Evolutionary conservation across 352 stramenopile species (phyloP).

Genomic region (Aphanomyces astaci): DNA sequence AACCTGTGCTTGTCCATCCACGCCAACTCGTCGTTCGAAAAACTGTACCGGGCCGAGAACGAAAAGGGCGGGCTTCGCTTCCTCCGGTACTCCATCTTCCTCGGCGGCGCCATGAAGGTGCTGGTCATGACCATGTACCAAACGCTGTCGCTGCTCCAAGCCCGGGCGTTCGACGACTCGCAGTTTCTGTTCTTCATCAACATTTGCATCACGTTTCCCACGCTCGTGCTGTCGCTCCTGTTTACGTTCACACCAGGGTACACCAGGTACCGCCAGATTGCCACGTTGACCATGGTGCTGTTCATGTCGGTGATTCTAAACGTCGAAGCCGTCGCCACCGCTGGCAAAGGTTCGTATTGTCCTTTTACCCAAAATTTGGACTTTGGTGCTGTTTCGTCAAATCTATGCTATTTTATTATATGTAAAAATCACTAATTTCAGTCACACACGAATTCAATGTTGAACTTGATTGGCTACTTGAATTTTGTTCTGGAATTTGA

Average conservation of each 20-base stretch:
- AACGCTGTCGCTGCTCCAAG: conserved; percentile 36
- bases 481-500: too few relatives aligned
- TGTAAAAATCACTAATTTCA: too few relatives aligned
- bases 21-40: conserved; percentile 50
- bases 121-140: conserved; percentile 74
- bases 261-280: conserved; percentile 50
- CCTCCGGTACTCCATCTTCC: conserved; percentile 52
- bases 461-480: too few relatives aligned
- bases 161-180: conserved; percentile 43
- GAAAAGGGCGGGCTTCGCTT: conserved; percentile 57
- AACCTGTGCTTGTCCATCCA: conserved; percentile 62
- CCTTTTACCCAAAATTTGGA: too few relatives aligned
- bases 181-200: conserved; percentile 70
- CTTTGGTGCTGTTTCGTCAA: too few relatives aligned
- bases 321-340: conserved; percentile 50
- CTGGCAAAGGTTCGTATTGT: conserved; percentile 28
- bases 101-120: conserved; percentile 56
- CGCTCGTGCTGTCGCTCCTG: conserved; percentile 49
- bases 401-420: too few relatives aligned
- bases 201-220: conserved; percentile 69
- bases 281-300: conserved; percentile 44
- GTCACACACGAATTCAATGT: too few relatives aligned
- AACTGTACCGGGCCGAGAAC: conserved; percentile 66
- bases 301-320: conserved; percentile 54
- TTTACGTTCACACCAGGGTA: conserved; percentile 61